Percentiles rank a stretch among this genome's conserved stretches.
phyloP scores from a whole-genome alignment of 179 eudicot species.

The Spinacia oleracea region DNA sequence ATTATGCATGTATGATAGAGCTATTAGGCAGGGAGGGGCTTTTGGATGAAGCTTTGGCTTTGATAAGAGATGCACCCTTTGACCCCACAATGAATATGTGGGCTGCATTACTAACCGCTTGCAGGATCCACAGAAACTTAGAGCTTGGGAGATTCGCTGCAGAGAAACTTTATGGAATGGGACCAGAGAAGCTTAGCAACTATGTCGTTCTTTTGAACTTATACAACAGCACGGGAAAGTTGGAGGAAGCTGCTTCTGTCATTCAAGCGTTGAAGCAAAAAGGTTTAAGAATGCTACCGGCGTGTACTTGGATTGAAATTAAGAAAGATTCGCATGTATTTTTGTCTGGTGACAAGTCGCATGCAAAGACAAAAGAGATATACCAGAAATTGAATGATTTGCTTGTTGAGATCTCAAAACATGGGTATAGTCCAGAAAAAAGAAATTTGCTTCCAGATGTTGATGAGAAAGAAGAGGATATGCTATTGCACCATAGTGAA shows the following conservation, averaged over 20 bases:
- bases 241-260: constrained; percentile 73
- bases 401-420: constrained; percentile 49
- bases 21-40: constrained; percentile 75
- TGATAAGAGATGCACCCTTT: constrained; percentile 67
- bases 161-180: constrained; percentile 72
- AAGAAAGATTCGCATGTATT: constrained; percentile 61
- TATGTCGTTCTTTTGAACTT: constrained; percentile 75
- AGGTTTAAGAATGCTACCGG: constrained; percentile 66
- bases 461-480: constrained; percentile 59
- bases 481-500: constrained; percentile 65
- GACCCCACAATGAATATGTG: constrained; percentile 80
- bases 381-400: constrained; percentile 46
- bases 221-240: constrained; percentile 55
- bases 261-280: constrained; percentile 50
- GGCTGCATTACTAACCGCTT: constrained; percentile 85
- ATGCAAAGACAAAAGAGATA: constrained; percentile 52
- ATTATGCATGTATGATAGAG: constrained; percentile 86
- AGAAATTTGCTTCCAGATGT: constrained; percentile 75
- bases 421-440: constrained; percentile 53
- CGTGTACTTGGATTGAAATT: constrained; percentile 79
- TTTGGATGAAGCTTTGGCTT: constrained; percentile 72
- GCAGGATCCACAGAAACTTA: constrained; percentile 64
- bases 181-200: constrained; percentile 77
- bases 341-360: constrained; percentile 52
- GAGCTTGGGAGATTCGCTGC: constrained; percentile 76